These are phyloP conservation scores for Fraxinus albicans DNA, from an alignment of 305 asterid genomes.

Conservation along the genomic window DNA sequence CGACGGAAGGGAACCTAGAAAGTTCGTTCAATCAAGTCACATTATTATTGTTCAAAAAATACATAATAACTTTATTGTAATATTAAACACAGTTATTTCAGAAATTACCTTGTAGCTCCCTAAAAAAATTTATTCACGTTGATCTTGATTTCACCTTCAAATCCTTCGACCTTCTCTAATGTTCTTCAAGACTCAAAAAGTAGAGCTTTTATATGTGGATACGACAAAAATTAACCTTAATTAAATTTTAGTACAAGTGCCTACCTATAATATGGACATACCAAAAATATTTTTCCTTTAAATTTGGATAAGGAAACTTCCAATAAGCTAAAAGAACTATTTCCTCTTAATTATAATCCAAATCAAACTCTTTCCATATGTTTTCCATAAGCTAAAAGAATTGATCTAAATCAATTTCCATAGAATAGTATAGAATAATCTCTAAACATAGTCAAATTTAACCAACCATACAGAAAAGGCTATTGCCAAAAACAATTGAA, in stretches of 20 bases:
- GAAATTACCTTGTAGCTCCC: not conserved
- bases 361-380: not conserved
- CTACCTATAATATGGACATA: not conserved
- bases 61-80: too few relatives aligned
- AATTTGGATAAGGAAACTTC: not conserved
- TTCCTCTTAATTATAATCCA: not conserved
- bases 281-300: not conserved
- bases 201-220: too few relatives aligned
- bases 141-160: too few relatives aligned
- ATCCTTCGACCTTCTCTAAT: not conserved
- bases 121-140: too few relatives aligned
- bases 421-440: not conserved
- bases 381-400: not conserved
- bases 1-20: too few relatives aligned
- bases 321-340: not conserved
- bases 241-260: not conserved
- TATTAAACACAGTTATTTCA: not conserved
- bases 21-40: too few relatives aligned
- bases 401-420: not conserved
- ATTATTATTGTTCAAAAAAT: too few relatives aligned
- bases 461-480: conserved; percentile 14
- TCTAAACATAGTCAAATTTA: conserved; percentile 11
- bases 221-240: not conserved
- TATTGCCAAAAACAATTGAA: conserved; percentile 12
- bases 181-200: not conserved